A percentile compares a stretch with the other conserved stretches of the same genome.
Evolutionary conservation across 192 early-diverging fungal genomes (phyloP).

Genomic region (Spizellomyces punctatus): DNA sequence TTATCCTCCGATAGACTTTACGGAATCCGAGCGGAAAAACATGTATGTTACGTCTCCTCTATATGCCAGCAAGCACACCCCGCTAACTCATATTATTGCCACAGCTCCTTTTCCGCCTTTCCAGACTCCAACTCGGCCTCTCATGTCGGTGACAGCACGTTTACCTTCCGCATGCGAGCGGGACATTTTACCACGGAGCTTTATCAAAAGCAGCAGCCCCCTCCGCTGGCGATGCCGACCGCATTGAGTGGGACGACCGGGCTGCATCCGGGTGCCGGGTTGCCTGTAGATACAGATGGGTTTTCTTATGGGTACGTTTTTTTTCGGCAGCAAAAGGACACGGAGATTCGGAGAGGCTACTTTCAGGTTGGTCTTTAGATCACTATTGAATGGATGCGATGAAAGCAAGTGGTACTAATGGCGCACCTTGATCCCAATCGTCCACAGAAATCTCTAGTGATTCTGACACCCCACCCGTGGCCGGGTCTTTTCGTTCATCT

Average conservation of each 20-base stretch:
- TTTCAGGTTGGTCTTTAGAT: conserved; percentile 66
- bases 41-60: conserved; percentile 30
- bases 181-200: conserved; percentile 38
- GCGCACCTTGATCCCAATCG: not conserved
- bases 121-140: conserved; percentile 57
- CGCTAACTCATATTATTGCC: not conserved
- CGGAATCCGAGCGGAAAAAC: conserved; percentile 49
- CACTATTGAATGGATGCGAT: too few species aligned
- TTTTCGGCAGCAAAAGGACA: conserved; percentile 90
- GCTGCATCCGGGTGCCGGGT: conserved; percentile 21
- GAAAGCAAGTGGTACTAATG: too few species aligned
- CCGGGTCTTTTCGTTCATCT: conserved; percentile 83
- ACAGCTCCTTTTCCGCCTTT: conserved; percentile 57
- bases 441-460: conserved; percentile 76
- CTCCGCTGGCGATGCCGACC: not conserved
- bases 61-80: conserved; percentile 4
- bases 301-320: conserved; percentile 88
- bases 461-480: conserved; percentile 86
- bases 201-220: conserved; percentile 33
- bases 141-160: conserved; percentile 52
- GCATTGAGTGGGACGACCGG: not conserved
- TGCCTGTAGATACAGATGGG: conserved; percentile 53
- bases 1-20: conserved; percentile 50
- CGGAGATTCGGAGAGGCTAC: conserved; percentile 81
- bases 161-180: conserved; percentile 54